Conservation (phyloP, 2,329 filamentous ascomycete species). For the Phaeoacremonium minimum region DNA sequence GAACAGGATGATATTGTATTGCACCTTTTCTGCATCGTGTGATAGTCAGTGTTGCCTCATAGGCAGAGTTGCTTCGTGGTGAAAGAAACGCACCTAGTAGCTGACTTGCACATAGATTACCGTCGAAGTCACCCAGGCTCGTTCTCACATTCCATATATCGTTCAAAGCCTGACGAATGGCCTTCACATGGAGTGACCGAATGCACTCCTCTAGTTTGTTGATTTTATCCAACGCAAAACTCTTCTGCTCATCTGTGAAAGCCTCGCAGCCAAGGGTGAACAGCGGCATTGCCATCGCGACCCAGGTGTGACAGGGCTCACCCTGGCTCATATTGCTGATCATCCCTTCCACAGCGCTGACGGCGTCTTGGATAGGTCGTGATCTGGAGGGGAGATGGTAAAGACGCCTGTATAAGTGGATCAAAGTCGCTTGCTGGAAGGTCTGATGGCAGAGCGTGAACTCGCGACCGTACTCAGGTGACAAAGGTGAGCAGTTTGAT, state of each 20-base stretch:
- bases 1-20: conserved; percentile 12
- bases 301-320: conserved; percentile 13
- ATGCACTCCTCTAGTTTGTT: conserved; percentile 11
- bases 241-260: conserved; percentile 9
- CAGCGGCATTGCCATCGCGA: conserved; percentile 17
- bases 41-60: neutral
- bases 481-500: conserved; percentile 7
- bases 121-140: conserved; percentile 5
- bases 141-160: conserved; percentile 10
- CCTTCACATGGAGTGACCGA: conserved; percentile 10
- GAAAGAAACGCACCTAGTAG: conserved; percentile 8
- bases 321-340: conserved; percentile 10
- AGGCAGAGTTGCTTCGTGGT: neutral
- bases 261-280: conserved; percentile 17
- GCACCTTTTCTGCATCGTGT: conserved; percentile 7
- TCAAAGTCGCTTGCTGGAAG: conserved; percentile 15
- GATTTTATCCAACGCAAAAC: conserved; percentile 13
- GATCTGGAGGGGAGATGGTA: conserved; percentile 12
- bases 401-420: conserved; percentile 12
- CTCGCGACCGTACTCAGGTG: conserved; percentile 9
- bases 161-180: conserved; percentile 9
- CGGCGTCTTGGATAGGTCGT: conserved; percentile 5
- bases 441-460: conserved; percentile 13
- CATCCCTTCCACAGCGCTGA: conserved; percentile 8
- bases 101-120: conserved; percentile 8